phyloP scores from a whole-genome alignment of 78 protist species.

The Reticulomyxa filosa region DNA sequence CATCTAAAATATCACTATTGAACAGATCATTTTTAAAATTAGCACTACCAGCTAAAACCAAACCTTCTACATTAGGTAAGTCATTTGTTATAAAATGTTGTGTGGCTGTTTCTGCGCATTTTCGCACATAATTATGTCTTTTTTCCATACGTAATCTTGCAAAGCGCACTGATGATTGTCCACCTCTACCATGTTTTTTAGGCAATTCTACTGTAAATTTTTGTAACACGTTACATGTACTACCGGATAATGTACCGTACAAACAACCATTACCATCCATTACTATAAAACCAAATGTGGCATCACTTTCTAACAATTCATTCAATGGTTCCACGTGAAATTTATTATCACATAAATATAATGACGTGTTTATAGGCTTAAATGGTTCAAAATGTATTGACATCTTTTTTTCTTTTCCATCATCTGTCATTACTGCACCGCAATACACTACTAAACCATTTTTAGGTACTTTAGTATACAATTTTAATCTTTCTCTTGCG shows the following conservation, averaged over 20 bases:
- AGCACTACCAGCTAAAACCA: constrained; percentile 96
- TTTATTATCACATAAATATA: constrained; percentile 95
- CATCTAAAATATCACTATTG: constrained; percentile 87
- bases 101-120: constrained; percentile 83
- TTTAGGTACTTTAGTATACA: constrained; percentile 30
- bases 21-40: constrained; percentile 84
- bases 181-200: constrained; percentile 86
- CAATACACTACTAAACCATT: constrained; percentile 94
- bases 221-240: constrained; percentile 71
- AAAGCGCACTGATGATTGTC: constrained; percentile 97
- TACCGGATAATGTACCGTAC: constrained; percentile 84
- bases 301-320: constrained; percentile 75
- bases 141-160: constrained; percentile 93
- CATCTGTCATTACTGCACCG: constrained; percentile 90
- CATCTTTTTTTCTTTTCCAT: constrained; percentile 84
- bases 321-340: constrained; percentile 70
- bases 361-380: constrained; percentile 87
- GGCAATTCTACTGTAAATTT: constrained; percentile 95
- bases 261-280: constrained; percentile 83
- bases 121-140: constrained; percentile 90
- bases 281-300: constrained; percentile 78
- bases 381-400: constrained; percentile 95
- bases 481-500: constrained; percentile 48
- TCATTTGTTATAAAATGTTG: constrained; percentile 80
- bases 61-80: constrained; percentile 76